These are phyloP conservation scores for Chaetomiaceae sp. DNA, from an alignment of 2,329 filamentous ascomycete species.

Conservation along the genomic window DNA sequence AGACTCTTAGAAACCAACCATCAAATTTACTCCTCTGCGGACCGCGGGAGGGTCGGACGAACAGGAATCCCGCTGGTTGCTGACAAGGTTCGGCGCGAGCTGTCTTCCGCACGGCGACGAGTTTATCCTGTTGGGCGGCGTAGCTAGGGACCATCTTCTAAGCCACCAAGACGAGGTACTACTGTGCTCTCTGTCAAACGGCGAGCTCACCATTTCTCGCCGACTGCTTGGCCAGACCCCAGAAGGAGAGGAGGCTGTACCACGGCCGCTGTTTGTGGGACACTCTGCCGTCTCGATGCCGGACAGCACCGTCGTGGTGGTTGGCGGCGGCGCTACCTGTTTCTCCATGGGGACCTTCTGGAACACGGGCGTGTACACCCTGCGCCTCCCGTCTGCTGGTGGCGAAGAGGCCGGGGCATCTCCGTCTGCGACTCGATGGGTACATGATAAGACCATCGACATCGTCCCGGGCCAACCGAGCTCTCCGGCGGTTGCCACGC, in stretches of 20 bases:
- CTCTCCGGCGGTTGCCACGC: background rate
- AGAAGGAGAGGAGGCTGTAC: background rate
- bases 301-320: slow-evolving; percentile 51
- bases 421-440: slow-evolving; percentile 9
- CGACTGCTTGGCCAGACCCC: slow-evolving; percentile 5
- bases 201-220: slow-evolving; percentile 27
- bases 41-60: no score
- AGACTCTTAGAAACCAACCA: slow-evolving; percentile 25
- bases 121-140: slow-evolving; percentile 41
- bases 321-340: slow-evolving; percentile 80
- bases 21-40: slow-evolving; percentile 25
- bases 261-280: slow-evolving; percentile 66
- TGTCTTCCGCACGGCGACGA: slow-evolving; percentile 28
- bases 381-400: slow-evolving; percentile 25
- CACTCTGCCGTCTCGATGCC: slow-evolving; percentile 49
- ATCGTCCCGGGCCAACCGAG: slow-evolving; percentile 18
- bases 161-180: slow-evolving; percentile 48
- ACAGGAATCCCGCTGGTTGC: slow-evolving; percentile 12
- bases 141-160: slow-evolving; percentile 39
- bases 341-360: slow-evolving; percentile 88
- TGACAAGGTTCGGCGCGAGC: slow-evolving; percentile 42
- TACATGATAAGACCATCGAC: slow-evolving; percentile 21
- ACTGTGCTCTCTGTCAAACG: slow-evolving; percentile 33
- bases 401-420: background rate
- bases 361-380: slow-evolving; percentile 57